Base-by-base conservation (phyloP, 1,284 basidiomycete genomes). In the Apiotrichum laibachii region DNA sequence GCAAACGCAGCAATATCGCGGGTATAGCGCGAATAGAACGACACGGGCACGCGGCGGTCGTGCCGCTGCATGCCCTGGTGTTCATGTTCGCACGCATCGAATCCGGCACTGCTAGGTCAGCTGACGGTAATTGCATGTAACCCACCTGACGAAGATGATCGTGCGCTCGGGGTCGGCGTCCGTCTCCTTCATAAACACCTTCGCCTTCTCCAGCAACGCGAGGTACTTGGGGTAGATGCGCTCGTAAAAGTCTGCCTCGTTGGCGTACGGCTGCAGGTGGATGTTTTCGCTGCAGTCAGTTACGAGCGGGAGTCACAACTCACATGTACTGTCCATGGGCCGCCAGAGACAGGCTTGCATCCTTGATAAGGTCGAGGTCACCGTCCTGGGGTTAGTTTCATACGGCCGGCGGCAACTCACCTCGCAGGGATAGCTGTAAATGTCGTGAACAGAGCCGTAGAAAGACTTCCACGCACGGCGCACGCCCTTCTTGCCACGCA, bases 41-140 rank as follows among this genome's bases (percentile, higher is more conserved):
- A 85, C 1, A 80, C 78, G 0, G 95, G 95, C 0, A 98, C 92
- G 62, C 88, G 87, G n/a, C 92, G 86, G 50, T 86, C 84, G 74
- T 98, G 95, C 10, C 95, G 82, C 48, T 91, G 92, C 95, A 99
- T 99, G 8, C 87, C 88, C 5, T 85, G 80, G 65, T 89, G 87
- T 72, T 99, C 94, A 74, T 97, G 90, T 69, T 93, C 88, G 60
- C 88, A 91, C 0, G 93, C 94, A 67, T 98, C 95, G 77, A 98
- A 93, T 2, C 95, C 95, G 62, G 79, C 76, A 39, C 78, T 79
- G 57, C n/a, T 44, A 11, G 26, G 53, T 44, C 18, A 44, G 43
- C 12, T 19, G 2, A 10, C 6, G 5, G 7, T 3, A 6, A 5
- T 18, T 8, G 19, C 43, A 10, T 8, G 19, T 13, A 10, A 66